These are phyloP conservation scores for Holtermanniella nyarrowii DNA, from an alignment of 768 basidiomycete genomes.

Conservation along the genomic window DNA sequence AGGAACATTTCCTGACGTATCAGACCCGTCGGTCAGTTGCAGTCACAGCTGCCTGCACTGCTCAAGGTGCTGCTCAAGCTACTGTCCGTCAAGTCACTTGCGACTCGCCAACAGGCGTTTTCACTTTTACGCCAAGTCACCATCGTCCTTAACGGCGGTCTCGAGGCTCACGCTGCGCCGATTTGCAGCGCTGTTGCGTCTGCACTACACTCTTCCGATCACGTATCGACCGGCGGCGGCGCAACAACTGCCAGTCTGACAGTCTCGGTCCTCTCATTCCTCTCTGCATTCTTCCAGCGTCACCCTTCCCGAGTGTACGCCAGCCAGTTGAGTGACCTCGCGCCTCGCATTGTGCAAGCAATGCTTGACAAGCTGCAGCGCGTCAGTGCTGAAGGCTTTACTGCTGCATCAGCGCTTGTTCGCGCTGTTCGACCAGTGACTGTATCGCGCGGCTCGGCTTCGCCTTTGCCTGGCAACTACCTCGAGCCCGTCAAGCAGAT, in stretches of 20 bases:
- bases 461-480: conserved; percentile 21
- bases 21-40: conserved; percentile 19
- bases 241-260: conserved; percentile 74
- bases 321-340: conserved; percentile 55
- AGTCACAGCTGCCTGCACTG: conserved; percentile 62
- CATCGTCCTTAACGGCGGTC: conserved; percentile 68
- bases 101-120: conserved; percentile 79
- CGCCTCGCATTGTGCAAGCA: conserved; percentile 63
- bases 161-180: conserved; percentile 57
- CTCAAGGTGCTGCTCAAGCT: conserved; percentile 77
- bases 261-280: conserved; percentile 73
- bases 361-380: conserved; percentile 77
- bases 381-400: conserved; percentile 77
- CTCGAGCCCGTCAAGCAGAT: conserved; percentile 49
- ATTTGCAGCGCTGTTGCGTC: conserved; percentile 47
- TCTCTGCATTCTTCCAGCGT: conserved; percentile 68
- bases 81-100: conserved; percentile 67
- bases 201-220: conserved; percentile 20
- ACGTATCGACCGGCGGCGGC: conserved; percentile 4
- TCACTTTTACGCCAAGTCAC: conserved; percentile 63
- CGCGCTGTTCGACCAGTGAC: conserved; percentile 63
- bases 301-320: conserved; percentile 55
- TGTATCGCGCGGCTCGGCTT: conserved; percentile 16
- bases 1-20: background rate
- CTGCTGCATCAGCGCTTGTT: conserved; percentile 71